Evolutionary conservation across 257 asterid genomes (phyloP).

Genomic region (Solanum clarkiae): DNA sequence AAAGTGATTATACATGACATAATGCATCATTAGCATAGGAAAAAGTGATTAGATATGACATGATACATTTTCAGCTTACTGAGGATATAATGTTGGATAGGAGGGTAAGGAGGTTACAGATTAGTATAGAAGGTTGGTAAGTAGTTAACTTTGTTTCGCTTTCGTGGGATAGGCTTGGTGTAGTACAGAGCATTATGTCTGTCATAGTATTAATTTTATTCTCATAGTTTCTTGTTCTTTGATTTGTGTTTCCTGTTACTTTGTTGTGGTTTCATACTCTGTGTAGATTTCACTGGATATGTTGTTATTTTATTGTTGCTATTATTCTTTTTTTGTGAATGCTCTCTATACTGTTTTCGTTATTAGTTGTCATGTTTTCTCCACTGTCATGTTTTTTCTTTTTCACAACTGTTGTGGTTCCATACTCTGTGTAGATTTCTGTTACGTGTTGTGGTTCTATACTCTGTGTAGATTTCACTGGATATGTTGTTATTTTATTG

Average conservation of each 20-base stretch:
- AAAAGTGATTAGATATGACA: background rate
- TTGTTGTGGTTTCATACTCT: background rate
- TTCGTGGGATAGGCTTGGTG: background rate
- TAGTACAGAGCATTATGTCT: background rate
- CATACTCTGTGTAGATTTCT: too few species aligned
- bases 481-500: too few species aligned
- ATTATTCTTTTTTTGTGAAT: too few species aligned
- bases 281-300: too few species aligned
- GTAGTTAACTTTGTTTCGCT: background rate
- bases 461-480: background rate
- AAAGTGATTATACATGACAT: background rate
- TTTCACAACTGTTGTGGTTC: background rate
- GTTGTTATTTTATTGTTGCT: too few species aligned
- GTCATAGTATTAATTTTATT: background rate
- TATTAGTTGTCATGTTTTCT: background rate
- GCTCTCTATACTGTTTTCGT: background rate
- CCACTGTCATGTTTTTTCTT: background rate
- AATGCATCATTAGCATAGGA: too few species aligned
- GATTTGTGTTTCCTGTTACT: background rate
- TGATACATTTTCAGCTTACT: background rate
- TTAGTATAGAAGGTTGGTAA: too few species aligned
- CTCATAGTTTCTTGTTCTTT: background rate
- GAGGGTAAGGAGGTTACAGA: background rate
- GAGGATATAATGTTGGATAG: too few species aligned
- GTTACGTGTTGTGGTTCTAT: background rate